phyloP scores from a whole-genome alignment of 257 asterid genomes.

The Nicotiana paniculata region DNA sequence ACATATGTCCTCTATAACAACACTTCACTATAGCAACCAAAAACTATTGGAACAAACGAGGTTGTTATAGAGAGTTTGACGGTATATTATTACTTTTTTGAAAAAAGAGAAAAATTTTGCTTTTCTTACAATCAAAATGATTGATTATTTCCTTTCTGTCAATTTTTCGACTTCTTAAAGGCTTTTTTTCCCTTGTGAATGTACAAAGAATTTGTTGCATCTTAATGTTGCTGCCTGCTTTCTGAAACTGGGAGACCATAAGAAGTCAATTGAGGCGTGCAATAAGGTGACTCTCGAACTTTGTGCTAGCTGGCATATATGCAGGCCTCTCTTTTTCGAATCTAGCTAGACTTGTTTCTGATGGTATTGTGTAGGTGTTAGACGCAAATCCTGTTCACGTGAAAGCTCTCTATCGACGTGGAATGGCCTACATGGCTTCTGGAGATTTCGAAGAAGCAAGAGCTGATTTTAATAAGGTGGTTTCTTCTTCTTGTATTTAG shows the following conservation, averaged over 20 bases:
- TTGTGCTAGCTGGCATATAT: background rate
- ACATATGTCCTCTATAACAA: too few species aligned
- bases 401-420: conserved; percentile 93
- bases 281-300: conserved; percentile 58
- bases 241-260: conserved; percentile 75
- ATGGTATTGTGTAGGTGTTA: conserved; percentile 49
- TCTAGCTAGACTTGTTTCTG: background rate
- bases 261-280: conserved; percentile 83
- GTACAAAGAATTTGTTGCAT: conserved; percentile 73
- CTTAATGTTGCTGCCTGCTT: conserved; percentile 98
- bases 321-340: background rate
- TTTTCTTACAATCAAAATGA: background rate
- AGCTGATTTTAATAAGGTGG: conserved; percentile 80
- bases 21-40: too few species aligned
- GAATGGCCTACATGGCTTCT: conserved; percentile 84
- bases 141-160: background rate
- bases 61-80: too few species aligned
- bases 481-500: background rate
- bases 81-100: background rate
- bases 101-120: background rate
- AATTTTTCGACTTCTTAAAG: background rate
- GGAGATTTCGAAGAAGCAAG: conserved; percentile 94
- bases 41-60: too few species aligned
- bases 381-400: conserved; percentile 85
- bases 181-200: conserved; percentile 15